Conservation (phyloP, 2,329 filamentous ascomycete genomes). For the Lachnellula cervina region DNA sequence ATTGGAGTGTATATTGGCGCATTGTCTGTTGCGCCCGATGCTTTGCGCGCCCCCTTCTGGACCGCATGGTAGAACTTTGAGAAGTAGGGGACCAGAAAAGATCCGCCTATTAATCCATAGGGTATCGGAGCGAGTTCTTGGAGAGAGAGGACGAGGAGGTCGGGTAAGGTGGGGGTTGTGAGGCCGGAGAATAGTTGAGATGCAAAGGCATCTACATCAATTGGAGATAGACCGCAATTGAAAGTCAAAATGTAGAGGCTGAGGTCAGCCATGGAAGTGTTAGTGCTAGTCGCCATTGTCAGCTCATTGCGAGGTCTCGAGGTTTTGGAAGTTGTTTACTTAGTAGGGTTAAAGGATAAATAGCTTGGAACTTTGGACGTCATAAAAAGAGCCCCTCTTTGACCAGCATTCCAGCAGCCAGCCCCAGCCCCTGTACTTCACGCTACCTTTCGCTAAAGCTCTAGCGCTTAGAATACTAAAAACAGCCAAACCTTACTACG, state of each 20-base stretch:
- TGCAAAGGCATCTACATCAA: constrained; percentile 67
- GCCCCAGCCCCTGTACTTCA: too few species aligned
- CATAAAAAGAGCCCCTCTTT: neutral
- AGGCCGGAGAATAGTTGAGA: constrained; percentile 63
- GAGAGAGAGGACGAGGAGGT: constrained; percentile 63
- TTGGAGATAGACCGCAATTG: constrained; percentile 73
- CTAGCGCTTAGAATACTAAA: too few species aligned
- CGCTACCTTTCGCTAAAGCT: too few species aligned
- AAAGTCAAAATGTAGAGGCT: constrained; percentile 79
- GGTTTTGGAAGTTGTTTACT: neutral
- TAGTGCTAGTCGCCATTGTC: constrained; percentile 7
- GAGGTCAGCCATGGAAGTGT: constrained; percentile 43
- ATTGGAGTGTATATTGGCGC: constrained; percentile 62
- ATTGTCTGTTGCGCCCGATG: constrained; percentile 26
- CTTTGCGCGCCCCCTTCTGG: constrained; percentile 54
- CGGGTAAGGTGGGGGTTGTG: constrained; percentile 50
- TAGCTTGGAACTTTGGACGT: neutral
- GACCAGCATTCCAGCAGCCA: too few species aligned
- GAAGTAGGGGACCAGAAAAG: constrained; percentile 73
- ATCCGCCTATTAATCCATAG: constrained; percentile 79
- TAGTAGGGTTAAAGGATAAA: neutral
- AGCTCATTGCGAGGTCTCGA: neutral
- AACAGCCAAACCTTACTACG: too few species aligned
- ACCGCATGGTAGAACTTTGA: constrained; percentile 66
- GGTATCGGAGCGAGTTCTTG: constrained; percentile 87